Conservation (phyloP, 1,284 basidiomycete species). For the Microbotryum saponariae region DNA sequence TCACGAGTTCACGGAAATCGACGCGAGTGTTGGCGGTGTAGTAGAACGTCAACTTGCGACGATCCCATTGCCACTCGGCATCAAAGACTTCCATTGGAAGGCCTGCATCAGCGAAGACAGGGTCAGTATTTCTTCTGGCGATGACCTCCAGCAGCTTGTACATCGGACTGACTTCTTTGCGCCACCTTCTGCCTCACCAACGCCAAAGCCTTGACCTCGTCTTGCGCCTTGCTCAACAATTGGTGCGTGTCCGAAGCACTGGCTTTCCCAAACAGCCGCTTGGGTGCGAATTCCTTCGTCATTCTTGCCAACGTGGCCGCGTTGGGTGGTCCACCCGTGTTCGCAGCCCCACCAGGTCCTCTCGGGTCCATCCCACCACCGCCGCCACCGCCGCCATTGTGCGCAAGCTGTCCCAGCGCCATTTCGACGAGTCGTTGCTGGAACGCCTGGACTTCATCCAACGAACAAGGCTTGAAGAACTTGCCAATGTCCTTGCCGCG, state of each 20-base stretch:
- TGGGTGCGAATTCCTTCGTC: constrained; percentile 86
- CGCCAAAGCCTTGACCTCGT: constrained; percentile 85
- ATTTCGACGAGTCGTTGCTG: constrained; percentile 58
- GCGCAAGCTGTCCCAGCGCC: constrained; percentile 31
- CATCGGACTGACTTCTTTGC: constrained; percentile 53
- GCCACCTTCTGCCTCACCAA: constrained; percentile 84
- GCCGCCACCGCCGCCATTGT: not conserved
- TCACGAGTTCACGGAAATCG: constrained; percentile 91
- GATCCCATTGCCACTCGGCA: constrained; percentile 97
- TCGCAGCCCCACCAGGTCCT: constrained; percentile 1
- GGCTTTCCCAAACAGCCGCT: constrained; percentile 95
- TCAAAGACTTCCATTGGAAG: constrained; percentile 97
- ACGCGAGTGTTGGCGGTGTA: constrained; percentile 92
- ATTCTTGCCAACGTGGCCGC: constrained; percentile 28
- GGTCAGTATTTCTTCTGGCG: not conserved
- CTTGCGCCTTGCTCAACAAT: constrained; percentile 70
- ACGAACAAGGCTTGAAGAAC: constrained; percentile 62
- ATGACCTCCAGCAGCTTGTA: not conserved
- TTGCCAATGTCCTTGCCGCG: constrained; percentile 56
- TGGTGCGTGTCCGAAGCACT: constrained; percentile 68
- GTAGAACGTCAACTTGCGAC: constrained; percentile 95
- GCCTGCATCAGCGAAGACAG: constrained; percentile 39
- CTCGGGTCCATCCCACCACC: not conserved
- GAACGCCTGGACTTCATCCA: constrained; percentile 82
- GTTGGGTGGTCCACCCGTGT: constrained; percentile 5